Conservation (phyloP, 306 rosid species). For the Glycine soja region DNA sequence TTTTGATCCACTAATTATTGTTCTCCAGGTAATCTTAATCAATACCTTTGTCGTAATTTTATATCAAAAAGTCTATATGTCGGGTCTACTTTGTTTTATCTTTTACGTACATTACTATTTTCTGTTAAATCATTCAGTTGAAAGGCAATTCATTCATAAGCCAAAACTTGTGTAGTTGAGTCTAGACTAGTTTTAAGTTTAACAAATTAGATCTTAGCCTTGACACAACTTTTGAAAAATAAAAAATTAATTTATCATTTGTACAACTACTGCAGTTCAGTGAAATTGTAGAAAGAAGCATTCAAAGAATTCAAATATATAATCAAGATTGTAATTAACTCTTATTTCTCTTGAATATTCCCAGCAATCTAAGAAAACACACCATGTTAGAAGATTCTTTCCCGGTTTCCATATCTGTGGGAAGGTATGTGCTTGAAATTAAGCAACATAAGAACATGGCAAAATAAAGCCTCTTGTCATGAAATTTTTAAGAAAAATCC, state of each 20-base stretch:
- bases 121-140: neutral
- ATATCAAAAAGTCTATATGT: neutral
- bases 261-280: neutral
- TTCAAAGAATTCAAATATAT: neutral
- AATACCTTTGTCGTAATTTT: neutral
- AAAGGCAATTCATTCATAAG: neutral
- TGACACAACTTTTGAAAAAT: neutral
- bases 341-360: constrained; percentile 32
- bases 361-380: constrained; percentile 25
- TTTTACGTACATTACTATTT: neutral
- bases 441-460: neutral
- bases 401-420: neutral
- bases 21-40: neutral
- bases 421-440: constrained; percentile 11
- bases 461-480: constrained; percentile 3
- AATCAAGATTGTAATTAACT: constrained; percentile 11
- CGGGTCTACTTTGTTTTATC: neutral
- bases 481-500: neutral
- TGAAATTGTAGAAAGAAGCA: constrained; percentile 25
- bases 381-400: constrained; percentile 28
- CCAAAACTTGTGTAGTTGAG: neutral
- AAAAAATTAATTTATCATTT: neutral
- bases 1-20: neutral
- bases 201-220: neutral
- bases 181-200: neutral